Evolutionary conservation across 805 yeast genomes (phyloP).

Genomic region (Lipomyces anomalus): DNA sequence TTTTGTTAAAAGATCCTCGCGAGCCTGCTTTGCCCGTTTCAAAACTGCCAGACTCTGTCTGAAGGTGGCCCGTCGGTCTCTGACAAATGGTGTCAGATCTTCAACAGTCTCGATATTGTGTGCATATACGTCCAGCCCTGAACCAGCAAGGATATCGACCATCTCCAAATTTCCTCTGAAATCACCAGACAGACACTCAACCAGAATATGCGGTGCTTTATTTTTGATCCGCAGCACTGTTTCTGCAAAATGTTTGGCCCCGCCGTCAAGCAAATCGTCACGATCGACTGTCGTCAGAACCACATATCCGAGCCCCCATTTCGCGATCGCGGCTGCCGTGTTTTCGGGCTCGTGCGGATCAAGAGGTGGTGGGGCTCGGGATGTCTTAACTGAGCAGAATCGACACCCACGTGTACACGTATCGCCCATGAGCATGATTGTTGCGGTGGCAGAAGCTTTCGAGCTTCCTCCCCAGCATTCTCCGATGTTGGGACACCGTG

Average conservation of each 20-base stretch:
- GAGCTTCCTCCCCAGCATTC: constrained; percentile 98
- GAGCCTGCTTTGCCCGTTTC: constrained; percentile 70
- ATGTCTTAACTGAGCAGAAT: constrained; percentile 94
- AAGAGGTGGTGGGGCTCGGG: constrained; percentile 75
- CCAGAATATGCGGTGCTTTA: constrained; percentile 85
- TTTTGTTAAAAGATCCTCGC: constrained; percentile 75
- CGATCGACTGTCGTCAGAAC: constrained; percentile 96
- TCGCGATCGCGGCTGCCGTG: constrained; percentile 92
- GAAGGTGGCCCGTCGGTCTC: constrained; percentile 96
- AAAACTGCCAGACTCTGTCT: constrained; percentile 78
- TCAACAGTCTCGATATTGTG: constrained; percentile 97
- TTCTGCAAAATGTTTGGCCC: constrained; percentile 81
- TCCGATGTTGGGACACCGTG: constrained; percentile 98
- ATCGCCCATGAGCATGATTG: constrained; percentile 97
- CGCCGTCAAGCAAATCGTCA: constrained; percentile 91
- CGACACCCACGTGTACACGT: constrained; percentile 99
- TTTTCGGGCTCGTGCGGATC: constrained; percentile 97
- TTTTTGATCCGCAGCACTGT: constrained; percentile 79
- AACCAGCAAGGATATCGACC: constrained; percentile 71
- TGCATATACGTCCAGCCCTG: constrained; percentile 94
- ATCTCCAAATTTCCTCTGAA: constrained; percentile 82
- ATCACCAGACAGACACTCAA: constrained; percentile 92
- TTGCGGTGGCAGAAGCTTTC: constrained; percentile 88
- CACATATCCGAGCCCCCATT: constrained; percentile 98
- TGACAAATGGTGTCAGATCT: constrained; percentile 83